Percentiles rank a stretch among this genome's conserved stretches.
Evolutionary conservation across 805 yeast species (phyloP).

Genomic region (Wickerhamiella allomyrinae): DNA sequence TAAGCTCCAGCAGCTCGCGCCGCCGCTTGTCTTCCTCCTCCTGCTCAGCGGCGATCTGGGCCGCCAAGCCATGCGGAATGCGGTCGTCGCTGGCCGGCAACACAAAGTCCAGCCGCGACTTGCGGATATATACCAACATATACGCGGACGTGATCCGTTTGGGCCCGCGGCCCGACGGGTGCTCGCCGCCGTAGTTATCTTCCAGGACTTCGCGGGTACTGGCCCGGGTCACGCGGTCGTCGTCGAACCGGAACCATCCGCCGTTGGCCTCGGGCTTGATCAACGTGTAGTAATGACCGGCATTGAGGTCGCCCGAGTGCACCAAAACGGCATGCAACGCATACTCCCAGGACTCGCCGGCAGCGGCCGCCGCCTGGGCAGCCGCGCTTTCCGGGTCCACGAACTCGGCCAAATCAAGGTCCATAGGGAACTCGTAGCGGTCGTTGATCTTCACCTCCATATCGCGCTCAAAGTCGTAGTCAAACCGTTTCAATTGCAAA

Average conservation of each 20-base stretch:
- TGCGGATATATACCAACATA: constrained; percentile 85
- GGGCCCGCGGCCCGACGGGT: constrained; percentile 25
- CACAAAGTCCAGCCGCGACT: constrained; percentile 40
- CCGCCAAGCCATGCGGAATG: constrained; percentile 55
- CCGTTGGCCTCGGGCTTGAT: constrained; percentile 61
- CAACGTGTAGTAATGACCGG: constrained; percentile 94
- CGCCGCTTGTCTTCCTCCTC: constrained; percentile 39
- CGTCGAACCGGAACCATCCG: constrained; percentile 87
- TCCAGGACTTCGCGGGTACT: constrained; percentile 76
- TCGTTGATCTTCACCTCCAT: constrained; percentile 84
- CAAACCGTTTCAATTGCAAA: constrained; percentile 84
- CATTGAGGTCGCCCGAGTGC: constrained; percentile 89
- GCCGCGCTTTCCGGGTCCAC: constrained; percentile 31
- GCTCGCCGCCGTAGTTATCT: constrained; percentile 77
- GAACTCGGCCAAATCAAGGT: constrained; percentile 66
- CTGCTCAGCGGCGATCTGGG: constrained; percentile 48
- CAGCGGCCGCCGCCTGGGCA: constrained; percentile 26
- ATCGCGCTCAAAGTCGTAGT: constrained; percentile 82
- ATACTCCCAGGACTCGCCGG: constrained; percentile 55
- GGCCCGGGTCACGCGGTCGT: constrained; percentile 83
- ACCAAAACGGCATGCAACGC: constrained; percentile 86
- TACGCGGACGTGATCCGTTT: constrained; percentile 89
- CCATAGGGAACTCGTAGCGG: constrained; percentile 74
- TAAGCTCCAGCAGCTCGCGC: constrained; percentile 59
- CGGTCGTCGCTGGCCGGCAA: constrained; percentile 42